Percentiles rank a stretch among this genome's conserved stretches.
Conservation (phyloP, 495 filamentous ascomycete genomes). For the Eremomyces bilateralis region DNA sequence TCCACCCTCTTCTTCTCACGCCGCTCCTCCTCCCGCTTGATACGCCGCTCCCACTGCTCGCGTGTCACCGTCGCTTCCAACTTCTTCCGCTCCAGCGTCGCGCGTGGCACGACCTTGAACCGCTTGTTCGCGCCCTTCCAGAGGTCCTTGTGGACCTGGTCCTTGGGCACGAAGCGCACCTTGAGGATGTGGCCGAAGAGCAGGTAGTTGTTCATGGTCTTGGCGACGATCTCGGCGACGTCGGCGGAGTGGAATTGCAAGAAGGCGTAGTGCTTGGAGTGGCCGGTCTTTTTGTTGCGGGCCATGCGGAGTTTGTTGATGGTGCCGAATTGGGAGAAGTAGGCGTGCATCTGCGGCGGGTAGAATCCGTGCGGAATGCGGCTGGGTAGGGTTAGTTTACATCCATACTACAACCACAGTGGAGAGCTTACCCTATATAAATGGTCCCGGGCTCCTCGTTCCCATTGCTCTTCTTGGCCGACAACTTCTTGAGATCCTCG, state of each 20-base stretch:
- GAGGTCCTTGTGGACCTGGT: conserved; percentile 55
- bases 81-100: conserved; percentile 53
- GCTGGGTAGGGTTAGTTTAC: conserved; percentile 20
- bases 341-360: conserved; percentile 81
- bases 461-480: conserved; percentile 12
- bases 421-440: conserved; percentile 44
- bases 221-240: conserved; percentile 72
- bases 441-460: conserved; percentile 48
- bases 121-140: conserved; percentile 76
- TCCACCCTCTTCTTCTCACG: conserved; percentile 38
- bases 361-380: conserved; percentile 90
- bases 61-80: conserved; percentile 47
- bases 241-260: conserved; percentile 61
- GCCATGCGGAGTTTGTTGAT: conserved; percentile 68
- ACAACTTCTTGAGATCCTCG: conserved; percentile 32
- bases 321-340: conserved; percentile 87
- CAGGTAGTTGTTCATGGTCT: conserved; percentile 95
- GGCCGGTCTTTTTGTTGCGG: conserved; percentile 72
- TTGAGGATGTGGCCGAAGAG: conserved; percentile 83
- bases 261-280: conserved; percentile 80
- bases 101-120: conserved; percentile 73
- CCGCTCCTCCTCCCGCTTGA: conserved; percentile 45
- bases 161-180: conserved; percentile 52
- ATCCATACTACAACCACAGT: conserved; percentile 2
- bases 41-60: conserved; percentile 52